Conservation (phyloP, 768 basidiomycete genomes). For the Tulasnella sp. region DNA sequence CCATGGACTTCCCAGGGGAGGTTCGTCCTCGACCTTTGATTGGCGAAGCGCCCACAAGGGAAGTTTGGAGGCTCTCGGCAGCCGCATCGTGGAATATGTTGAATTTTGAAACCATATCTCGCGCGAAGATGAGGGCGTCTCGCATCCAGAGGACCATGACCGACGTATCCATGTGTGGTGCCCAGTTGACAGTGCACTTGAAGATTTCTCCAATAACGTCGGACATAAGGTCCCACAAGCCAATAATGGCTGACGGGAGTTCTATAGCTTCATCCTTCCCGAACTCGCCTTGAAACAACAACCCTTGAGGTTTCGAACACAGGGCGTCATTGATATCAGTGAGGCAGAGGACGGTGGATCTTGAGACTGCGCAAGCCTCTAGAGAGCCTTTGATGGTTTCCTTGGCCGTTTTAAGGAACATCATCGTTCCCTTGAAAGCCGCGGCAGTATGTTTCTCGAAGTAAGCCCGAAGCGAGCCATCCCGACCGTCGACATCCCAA, state of each 20-base stretch:
- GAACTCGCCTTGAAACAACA: conserved; percentile 58
- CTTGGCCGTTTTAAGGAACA: conserved; percentile 65
- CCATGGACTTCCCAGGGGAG: conserved; percentile 64
- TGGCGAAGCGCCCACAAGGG: conserved; percentile 40
- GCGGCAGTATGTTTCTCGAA: conserved; percentile 62
- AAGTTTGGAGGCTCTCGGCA: conserved; percentile 19
- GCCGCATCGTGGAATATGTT: conserved; percentile 69
- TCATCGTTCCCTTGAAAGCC: conserved; percentile 65
- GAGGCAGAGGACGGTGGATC: conserved; percentile 84
- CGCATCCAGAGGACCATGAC: conserved; percentile 98
- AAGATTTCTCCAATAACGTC: conserved; percentile 79
- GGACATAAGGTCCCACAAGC: conserved; percentile 81
- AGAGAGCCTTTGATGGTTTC: conserved; percentile 59
- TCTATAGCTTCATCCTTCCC: conserved; percentile 45
- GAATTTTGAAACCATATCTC: conserved; percentile 79
- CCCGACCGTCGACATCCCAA: conserved; percentile 83
- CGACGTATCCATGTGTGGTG: conserved; percentile 68
- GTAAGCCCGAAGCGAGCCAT: conserved; percentile 80
- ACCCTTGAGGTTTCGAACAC: conserved; percentile 66
- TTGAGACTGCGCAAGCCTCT: conserved; percentile 86
- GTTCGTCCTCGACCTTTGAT: conserved; percentile 33
- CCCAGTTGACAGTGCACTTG: conserved; percentile 78
- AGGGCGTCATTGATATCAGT: conserved; percentile 89
- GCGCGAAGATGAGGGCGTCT: conserved; percentile 89
- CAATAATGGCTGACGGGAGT: conserved; percentile 54